Base-by-base conservation (phyloP, 805 yeast species). In the Pichia deserticola region DNA sequence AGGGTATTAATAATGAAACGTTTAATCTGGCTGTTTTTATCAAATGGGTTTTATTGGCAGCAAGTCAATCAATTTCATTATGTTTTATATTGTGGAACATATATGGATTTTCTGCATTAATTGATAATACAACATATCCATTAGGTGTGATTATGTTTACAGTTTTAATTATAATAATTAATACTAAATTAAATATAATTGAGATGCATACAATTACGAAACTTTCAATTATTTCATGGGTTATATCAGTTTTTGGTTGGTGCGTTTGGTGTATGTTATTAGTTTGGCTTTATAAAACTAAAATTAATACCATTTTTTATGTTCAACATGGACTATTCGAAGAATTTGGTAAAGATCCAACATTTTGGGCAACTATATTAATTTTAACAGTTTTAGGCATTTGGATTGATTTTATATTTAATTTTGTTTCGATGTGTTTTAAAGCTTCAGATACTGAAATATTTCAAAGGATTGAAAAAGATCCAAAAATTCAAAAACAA, bases 321-420 rank as follows among this genome's bases (percentile, higher is more conserved):
- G 97, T 86, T 3, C 71, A 73, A 7, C 73, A 77, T 53, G 95
- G 93, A 3, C 71, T 93, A 44, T 72, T 75, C 51, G 66, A 81
- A 44, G 79, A 79, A 46, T 89, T 88, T 69, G 98, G 98, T 27
- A 66, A 56, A 25, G 97, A 93, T 61, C 63, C 72, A n/a, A 75
- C 86, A 0, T 92, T 89, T 80, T 93, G 98, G 98, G 87, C 88
- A 1, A 66, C 88, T 0, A 67, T 86, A 35, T 60, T 88, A 33
- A 73, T 82, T 1, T 62, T 86, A 20, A 63, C 73, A 1, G 67
- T 78, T 0, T 70, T 87, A 47, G 85, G 92, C 3, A 56, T 86
- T 12, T 65, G 81, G 37, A 68, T 86, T 51, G 98, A 93, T 62
- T 65, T 86, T 38, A 60, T 84, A 5, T 63, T 81, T 47, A 81